Base-by-base conservation (phyloP, 805 yeast genomes). In the Teunomyces gatunensis region DNA sequence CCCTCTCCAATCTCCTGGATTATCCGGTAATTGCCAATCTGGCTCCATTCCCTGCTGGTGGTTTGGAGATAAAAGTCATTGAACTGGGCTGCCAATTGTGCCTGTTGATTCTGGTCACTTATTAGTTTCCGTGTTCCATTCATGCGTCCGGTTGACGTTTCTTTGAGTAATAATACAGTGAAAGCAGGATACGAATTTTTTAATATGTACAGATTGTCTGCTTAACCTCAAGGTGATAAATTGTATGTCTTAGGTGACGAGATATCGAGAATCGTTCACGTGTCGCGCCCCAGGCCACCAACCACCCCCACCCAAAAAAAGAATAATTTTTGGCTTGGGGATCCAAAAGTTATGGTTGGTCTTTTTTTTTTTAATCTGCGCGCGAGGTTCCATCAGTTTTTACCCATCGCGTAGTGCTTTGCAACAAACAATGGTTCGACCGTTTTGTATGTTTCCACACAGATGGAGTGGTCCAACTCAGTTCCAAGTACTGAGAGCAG, bases 1-100 rank as follows among this genome's bases (percentile, higher is more conserved):
- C 97, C 97, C 57, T 88, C 90, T 1, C 97, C 98, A 18, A 92
- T 85, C 54, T 84, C 87, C 48, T 82, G 73, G 5, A 81, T 58
- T 6, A 94, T 80, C 44, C 77, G 71, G 60, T 92, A 92, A 64
- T 87, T 89, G 0, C 99, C 98, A 10, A 92, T 83, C 47, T 83
- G 87, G 42, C 71, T 71, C 37, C 83, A 67, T 36, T 78, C 81
- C 7, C 78, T 63, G 57, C 64, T 73, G 35, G 72, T 77, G 42
- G 59, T 67, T 55, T 53, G 73, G 36, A 59, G 58, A 49, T 83
- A 79, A 43, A 85, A 75, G 39, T 75, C 74, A 54, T 83, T 83
- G 63, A 84, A 85, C 42, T 85, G 81, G 34, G 81, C 81, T 10
- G 88, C 85, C 39, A 85, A 74, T 55, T 71, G 70, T 12, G 80